Conservation (phyloP, 768 basidiomycete genomes). For the Pholiota microspora region DNA sequence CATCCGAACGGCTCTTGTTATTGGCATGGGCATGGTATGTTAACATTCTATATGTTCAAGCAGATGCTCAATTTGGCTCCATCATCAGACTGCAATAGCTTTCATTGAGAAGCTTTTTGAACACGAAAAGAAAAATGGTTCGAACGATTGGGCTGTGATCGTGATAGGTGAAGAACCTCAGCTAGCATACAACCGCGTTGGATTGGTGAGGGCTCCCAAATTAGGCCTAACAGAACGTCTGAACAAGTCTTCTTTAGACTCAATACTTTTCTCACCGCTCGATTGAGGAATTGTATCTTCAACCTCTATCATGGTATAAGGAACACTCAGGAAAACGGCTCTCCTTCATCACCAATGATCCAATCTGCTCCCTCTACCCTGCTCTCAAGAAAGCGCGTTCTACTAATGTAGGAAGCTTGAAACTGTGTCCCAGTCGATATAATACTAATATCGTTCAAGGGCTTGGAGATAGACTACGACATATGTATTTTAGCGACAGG, state of each 20-base stretch:
- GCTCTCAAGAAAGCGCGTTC: slow-evolving; percentile 43
- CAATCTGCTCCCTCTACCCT: slow-evolving; percentile 8
- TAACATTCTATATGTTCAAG: not conserved
- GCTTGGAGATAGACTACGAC: slow-evolving; percentile 40
- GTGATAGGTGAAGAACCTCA: slow-evolving; percentile 59
- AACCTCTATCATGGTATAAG: slow-evolving; percentile 56
- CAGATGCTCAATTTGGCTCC: not conserved
- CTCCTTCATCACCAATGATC: slow-evolving; percentile 30
- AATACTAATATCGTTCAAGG: slow-evolving; percentile 1
- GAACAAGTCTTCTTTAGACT: slow-evolving; percentile 30
- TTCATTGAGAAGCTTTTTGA: slow-evolving; percentile 71
- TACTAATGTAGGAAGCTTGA: slow-evolving; percentile 33
- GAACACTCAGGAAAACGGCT: slow-evolving; percentile 57
- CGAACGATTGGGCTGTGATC: slow-evolving; percentile 43
- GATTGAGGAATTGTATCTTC: slow-evolving; percentile 59
- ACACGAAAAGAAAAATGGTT: slow-evolving; percentile 41
- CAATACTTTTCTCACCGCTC: slow-evolving; percentile 62
- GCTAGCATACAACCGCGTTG: slow-evolving; percentile 58
- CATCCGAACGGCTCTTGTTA: slow-evolving; percentile 10
- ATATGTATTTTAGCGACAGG: slow-evolving; percentile 70
- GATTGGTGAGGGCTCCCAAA: slow-evolving; percentile 25
- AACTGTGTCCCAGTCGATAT: slow-evolving; percentile 23
- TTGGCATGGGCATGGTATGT: slow-evolving; percentile 20
- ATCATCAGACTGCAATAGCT: slow-evolving; percentile 30
- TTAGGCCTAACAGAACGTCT: too few species aligned